phyloP scores from a whole-genome alignment of 1,284 basidiomycete genomes.

The Ganoderma lucidum region DNA sequence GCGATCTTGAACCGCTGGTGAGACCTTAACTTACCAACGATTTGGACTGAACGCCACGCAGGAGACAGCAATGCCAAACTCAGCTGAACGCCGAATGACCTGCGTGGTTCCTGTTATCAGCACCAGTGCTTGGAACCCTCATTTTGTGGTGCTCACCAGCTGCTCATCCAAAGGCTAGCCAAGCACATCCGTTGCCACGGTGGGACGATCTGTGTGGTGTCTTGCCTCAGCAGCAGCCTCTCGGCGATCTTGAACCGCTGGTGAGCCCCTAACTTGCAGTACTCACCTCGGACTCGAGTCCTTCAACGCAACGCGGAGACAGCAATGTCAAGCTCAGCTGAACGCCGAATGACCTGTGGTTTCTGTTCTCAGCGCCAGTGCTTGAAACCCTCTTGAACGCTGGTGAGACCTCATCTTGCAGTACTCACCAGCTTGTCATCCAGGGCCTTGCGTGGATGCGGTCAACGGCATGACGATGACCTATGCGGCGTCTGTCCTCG shows the following conservation, averaged over 20 bases:
- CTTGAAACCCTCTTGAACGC: slow-evolving; percentile 3
- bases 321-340: not conserved
- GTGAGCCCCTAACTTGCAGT: slow-evolving; percentile 1
- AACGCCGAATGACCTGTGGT: not conserved
- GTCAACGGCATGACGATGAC: not conserved
- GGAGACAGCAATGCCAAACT: not conserved
- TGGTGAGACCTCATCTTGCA: not conserved
- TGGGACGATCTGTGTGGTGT: no score
- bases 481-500: not conserved
- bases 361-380: not conserved
- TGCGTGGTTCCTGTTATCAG: not conserved
- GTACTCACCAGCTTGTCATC: not conserved
- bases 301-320: no score
- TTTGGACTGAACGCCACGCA: not conserved
- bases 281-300: not conserved
- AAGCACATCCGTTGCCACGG: no score
- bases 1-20: not conserved
- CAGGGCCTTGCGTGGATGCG: not conserved
- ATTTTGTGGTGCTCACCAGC: no score
- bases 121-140: no score
- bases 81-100: not conserved
- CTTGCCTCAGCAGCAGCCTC: not conserved
- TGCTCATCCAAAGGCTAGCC: no score
- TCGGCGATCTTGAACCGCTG: not conserved
- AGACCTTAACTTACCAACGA: not conserved